These are phyloP conservation scores for Beauveria sp. DNA, from an alignment of 2,329 filamentous ascomycete genomes.

Conservation along the genomic window DNA sequence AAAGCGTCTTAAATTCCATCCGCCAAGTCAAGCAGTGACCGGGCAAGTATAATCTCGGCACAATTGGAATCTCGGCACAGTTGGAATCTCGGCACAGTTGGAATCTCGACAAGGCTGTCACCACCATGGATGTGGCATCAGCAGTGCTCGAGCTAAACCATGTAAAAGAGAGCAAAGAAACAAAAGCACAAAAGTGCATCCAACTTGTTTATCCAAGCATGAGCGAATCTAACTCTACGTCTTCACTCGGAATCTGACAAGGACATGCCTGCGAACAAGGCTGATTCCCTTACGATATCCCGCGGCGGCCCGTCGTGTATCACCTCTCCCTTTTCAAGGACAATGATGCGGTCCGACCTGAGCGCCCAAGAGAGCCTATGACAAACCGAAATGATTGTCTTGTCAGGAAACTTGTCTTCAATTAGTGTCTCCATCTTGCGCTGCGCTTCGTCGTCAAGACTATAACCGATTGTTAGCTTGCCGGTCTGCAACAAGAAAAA, in stretches of 20 bases:
- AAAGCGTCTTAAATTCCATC: neutral
- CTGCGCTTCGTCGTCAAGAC: neutral
- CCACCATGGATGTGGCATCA: neutral
- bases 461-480: neutral
- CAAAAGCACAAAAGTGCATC: neutral
- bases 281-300: neutral
- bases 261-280: neutral
- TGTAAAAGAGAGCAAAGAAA: neutral
- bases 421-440: neutral
- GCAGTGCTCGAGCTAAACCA: neutral
- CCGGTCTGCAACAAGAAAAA: too few species aligned
- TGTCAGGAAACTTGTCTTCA: neutral
- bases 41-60: neutral
- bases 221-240: neutral
- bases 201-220: too few species aligned
- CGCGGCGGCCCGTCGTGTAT: neutral
- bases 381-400: neutral
- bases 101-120: neutral
- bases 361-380: slow-evolving; percentile 1
- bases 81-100: neutral
- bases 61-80: neutral
- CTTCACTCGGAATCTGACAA: neutral
- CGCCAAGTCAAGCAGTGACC: neutral
- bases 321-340: neutral
- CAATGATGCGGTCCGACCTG: slow-evolving; percentile 5